phyloP scores from a whole-genome alignment of 331 rosid genomes.

The Stylosanthes scabra region DNA sequence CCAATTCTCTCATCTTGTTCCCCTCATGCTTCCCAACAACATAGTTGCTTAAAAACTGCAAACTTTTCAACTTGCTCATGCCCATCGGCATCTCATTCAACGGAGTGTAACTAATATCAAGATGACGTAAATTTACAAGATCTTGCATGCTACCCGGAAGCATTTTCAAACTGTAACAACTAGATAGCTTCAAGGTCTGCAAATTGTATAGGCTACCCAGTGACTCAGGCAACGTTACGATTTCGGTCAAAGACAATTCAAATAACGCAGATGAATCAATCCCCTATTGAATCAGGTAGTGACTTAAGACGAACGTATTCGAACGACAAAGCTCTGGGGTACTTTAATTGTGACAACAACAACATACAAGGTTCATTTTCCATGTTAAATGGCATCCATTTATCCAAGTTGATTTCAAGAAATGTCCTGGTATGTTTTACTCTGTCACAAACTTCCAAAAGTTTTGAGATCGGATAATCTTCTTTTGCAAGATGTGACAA shows the following conservation, averaged over 20 bases:
- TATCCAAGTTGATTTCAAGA: no score
- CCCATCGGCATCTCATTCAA: no score
- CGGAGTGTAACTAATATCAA: no score
- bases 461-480: no score
- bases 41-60: no score
- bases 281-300: not conserved
- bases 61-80: no score
- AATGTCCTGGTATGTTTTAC: no score
- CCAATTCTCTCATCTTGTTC: no score
- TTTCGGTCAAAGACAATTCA: not conserved
- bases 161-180: not conserved
- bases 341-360: not conserved
- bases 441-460: not conserved
- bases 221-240: not conserved
- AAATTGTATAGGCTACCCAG: not conserved
- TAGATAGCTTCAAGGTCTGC: not conserved
- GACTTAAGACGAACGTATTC: not conserved
- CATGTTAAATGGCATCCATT: no score
- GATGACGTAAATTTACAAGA: not conserved
- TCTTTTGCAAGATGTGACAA: no score
- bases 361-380: not conserved
- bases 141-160: not conserved
- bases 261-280: not conserved
- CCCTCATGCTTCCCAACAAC: no score
- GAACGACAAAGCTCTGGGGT: not conserved